Percentiles rank a stretch among this genome's conserved stretches.
Conservation (phyloP, 305 asterid species). For the Vinca major region DNA sequence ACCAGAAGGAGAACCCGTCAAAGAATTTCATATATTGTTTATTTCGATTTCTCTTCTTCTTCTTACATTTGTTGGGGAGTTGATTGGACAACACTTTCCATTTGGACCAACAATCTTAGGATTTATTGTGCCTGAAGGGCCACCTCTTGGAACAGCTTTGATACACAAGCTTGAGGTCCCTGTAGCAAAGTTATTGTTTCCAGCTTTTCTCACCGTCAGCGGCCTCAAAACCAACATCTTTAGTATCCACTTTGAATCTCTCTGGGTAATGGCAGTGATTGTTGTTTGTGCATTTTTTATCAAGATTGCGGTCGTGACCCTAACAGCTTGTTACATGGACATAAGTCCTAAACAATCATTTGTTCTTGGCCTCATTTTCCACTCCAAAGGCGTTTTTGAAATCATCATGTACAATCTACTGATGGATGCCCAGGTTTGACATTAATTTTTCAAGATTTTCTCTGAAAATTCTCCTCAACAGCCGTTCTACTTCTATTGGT, state of each 20-base stretch:
- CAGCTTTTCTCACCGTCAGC: constrained; percentile 56
- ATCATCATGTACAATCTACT: constrained; percentile 54
- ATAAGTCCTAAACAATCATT: constrained; percentile 35
- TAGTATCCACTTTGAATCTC: constrained; percentile 24
- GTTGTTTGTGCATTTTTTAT: constrained; percentile 20
- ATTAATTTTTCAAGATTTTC: too few relatives aligned
- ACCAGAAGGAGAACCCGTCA: constrained; percentile 37
- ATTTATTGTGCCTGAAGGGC: constrained; percentile 30
- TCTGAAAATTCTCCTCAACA: too few relatives aligned
- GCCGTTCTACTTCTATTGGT: too few relatives aligned
- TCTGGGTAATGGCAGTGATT: constrained; percentile 30
- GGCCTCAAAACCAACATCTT: constrained; percentile 62
- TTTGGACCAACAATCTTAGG: constrained; percentile 34
- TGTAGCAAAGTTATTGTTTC: constrained; percentile 50
- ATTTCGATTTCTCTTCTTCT: constrained; percentile 26
- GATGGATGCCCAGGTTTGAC: constrained; percentile 39
- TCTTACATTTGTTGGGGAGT: constrained; percentile 34
- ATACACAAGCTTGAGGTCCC: constrained; percentile 46
- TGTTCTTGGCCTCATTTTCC: constrained; percentile 52
- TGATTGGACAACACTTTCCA: constrained; percentile 61
- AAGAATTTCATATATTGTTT: constrained; percentile 24
- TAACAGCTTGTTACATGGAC: constrained; percentile 28
- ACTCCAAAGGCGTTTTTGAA: constrained; percentile 52
- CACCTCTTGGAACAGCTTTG: constrained; percentile 39
- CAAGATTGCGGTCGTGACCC: constrained; percentile 35